Conservation (phyloP, 805 yeast species). For the Saturnispora diversa region DNA sequence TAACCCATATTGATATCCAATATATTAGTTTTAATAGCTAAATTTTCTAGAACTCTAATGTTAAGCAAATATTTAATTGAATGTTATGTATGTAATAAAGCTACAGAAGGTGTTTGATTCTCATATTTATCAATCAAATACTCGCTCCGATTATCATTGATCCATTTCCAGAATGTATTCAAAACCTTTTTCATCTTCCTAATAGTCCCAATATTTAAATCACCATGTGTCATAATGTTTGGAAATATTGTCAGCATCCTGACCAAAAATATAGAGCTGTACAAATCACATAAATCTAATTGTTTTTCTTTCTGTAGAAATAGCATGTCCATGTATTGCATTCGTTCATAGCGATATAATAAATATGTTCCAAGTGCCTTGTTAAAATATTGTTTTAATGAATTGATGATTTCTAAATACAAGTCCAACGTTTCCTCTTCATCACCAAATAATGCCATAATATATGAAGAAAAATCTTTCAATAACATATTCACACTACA, state of each 20-base stretch:
- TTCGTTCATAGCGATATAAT: constrained; percentile 68
- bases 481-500: constrained; percentile 49
- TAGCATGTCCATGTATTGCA: constrained; percentile 51
- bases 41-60: too few species aligned
- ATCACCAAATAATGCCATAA: constrained; percentile 33
- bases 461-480: constrained; percentile 33
- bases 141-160: constrained; percentile 37
- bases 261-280: constrained; percentile 77
- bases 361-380: constrained; percentile 59
- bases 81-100: constrained; percentile 14
- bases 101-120: constrained; percentile 36
- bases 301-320: constrained; percentile 23
- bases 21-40: too few species aligned
- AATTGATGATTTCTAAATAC: constrained; percentile 59
- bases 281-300: constrained; percentile 35
- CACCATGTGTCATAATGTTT: constrained; percentile 67
- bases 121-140: constrained; percentile 38
- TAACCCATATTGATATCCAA: too few species aligned
- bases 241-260: constrained; percentile 75
- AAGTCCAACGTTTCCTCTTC: constrained; percentile 43
- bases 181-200: constrained; percentile 46
- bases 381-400: constrained; percentile 68
- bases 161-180: constrained; percentile 45
- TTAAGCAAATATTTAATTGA: neutral
- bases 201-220: constrained; percentile 72